Evolutionary conservation across 768 basidiomycete genomes (phyloP).

Genomic region (Macrolepiota fuliginosa): DNA sequence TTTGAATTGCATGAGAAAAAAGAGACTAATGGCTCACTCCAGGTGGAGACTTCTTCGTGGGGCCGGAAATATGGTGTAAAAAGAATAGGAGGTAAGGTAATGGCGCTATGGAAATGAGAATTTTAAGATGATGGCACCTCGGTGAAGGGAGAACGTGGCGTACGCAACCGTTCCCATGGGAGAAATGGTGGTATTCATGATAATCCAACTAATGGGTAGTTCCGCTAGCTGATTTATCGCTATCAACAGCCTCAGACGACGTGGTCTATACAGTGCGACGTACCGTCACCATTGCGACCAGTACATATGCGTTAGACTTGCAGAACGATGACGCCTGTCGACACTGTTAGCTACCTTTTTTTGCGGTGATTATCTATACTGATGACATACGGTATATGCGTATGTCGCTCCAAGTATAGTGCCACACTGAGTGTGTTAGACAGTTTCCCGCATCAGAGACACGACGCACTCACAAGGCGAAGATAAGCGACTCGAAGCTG

Average conservation of each 20-base stretch:
- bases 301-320: slow-evolving; percentile 38
- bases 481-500: not conserved
- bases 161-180: slow-evolving; percentile 44
- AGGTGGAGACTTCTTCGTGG: not conserved
- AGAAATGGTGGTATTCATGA: slow-evolving; percentile 34
- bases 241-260: not conserved
- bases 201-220: slow-evolving; percentile 43
- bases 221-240: slow-evolving; percentile 34
- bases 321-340: slow-evolving; percentile 37
- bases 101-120: not conserved
- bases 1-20: not conserved
- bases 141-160: not conserved
- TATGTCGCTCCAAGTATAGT: slow-evolving; percentile 32
- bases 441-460: no score
- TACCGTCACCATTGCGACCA: slow-evolving; percentile 39
- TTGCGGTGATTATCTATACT: not conserved
- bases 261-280: slow-evolving; percentile 1
- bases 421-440: slow-evolving; percentile 21
- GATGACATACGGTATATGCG: slow-evolving; percentile 26
- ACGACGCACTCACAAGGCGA: not conserved
- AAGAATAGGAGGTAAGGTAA: slow-evolving; percentile 1
- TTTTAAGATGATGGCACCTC: not conserved
- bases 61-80: not conserved
- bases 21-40: not conserved
- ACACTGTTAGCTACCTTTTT: not conserved